Evolutionary conservation across 108 stramenopile species (phyloP).

Genomic region (Skeletonema potamos): DNA sequence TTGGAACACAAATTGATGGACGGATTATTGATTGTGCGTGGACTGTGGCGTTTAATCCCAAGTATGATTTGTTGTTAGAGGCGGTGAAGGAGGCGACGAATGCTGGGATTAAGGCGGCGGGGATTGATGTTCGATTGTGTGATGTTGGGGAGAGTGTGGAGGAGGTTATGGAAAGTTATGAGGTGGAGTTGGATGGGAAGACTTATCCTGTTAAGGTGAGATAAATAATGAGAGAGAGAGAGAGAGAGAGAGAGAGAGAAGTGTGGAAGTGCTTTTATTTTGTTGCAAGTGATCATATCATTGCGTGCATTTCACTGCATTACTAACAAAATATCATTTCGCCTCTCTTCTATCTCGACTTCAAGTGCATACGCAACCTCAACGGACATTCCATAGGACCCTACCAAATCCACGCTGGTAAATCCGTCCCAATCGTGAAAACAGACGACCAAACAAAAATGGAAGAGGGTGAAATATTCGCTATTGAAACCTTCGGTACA

Average conservation of each 20-base stretch:
- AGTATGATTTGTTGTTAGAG: slow-evolving; percentile 90
- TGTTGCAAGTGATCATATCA: not conserved
- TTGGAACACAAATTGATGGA: slow-evolving; percentile 98
- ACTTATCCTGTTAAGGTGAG: slow-evolving; percentile 86
- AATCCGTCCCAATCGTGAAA: slow-evolving; percentile 97
- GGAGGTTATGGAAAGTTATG: slow-evolving; percentile 98
- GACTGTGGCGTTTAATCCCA: slow-evolving; percentile 95
- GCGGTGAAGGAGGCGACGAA: slow-evolving; percentile 96
- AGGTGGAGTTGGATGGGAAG: slow-evolving; percentile 94
- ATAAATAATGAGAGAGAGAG: no score
- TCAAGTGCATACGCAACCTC: slow-evolving; percentile 87
- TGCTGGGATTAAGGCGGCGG: slow-evolving; percentile 89
- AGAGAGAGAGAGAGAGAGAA: no score
- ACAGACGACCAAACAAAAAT: slow-evolving; percentile 92
- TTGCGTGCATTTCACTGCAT: no score
- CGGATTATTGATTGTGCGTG: slow-evolving; percentile 99
- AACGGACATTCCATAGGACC: slow-evolving; percentile 98
- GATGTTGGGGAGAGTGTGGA: slow-evolving; percentile 97
- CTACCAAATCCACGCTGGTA: slow-evolving; percentile 97
- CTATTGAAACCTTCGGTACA: slow-evolving; percentile 98
- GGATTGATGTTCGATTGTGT: slow-evolving; percentile 96
- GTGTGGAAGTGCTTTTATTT: slow-evolving; percentile 25
- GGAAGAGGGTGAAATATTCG: slow-evolving; percentile 99
- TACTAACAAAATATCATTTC: not conserved
- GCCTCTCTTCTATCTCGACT: not conserved